Conservation (phyloP, 2,329 filamentous ascomycete species). For the Fusarium nodosum region DNA sequence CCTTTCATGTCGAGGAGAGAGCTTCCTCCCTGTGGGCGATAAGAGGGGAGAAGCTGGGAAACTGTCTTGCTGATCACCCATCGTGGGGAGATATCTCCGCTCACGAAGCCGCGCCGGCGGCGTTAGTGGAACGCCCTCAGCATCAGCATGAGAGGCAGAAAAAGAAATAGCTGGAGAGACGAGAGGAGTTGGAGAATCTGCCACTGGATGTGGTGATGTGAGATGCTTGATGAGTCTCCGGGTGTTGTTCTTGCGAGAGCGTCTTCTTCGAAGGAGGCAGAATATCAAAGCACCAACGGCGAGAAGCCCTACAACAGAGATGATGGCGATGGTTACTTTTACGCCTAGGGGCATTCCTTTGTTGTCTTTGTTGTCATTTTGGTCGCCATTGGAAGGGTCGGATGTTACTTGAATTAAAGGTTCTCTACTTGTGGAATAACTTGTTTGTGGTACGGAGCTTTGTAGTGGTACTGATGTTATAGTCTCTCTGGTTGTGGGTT, state of each 20-base stretch:
- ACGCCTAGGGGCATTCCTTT: constrained; percentile 55
- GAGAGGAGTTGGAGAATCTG: constrained; percentile 59
- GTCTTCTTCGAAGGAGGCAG: constrained; percentile 55
- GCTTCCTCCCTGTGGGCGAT: constrained; percentile 55
- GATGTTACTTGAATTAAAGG: constrained; percentile 38
- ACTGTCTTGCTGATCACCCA: constrained; percentile 25
- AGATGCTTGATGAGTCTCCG: constrained; percentile 41
- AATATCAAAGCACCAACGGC: constrained; percentile 55
- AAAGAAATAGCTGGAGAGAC: constrained; percentile 55
- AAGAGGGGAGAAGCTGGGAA: constrained; percentile 58
- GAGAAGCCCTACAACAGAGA: constrained; percentile 57
- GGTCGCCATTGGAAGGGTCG: constrained; percentile 22
- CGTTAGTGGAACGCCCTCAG: constrained; percentile 52
- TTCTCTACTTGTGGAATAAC: constrained; percentile 36
- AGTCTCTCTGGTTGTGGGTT: constrained; percentile 1
- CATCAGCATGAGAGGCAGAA: constrained; percentile 41
- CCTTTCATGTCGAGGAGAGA: constrained; percentile 53
- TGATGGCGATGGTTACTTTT: constrained; percentile 62
- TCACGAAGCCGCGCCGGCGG: constrained; percentile 65
- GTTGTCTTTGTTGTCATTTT: not conserved
- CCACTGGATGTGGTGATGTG: constrained; percentile 44
- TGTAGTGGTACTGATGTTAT: constrained; percentile 16
- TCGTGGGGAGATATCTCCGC: constrained; percentile 58
- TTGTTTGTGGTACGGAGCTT: constrained; percentile 32
- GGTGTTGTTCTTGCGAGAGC: constrained; percentile 20